Evolutionary conservation across 1,284 basidiomycete genomes (phyloP), one percentile per base, ranked within the genome.

Genomic region (Quambalaria eucalypti): DNA sequence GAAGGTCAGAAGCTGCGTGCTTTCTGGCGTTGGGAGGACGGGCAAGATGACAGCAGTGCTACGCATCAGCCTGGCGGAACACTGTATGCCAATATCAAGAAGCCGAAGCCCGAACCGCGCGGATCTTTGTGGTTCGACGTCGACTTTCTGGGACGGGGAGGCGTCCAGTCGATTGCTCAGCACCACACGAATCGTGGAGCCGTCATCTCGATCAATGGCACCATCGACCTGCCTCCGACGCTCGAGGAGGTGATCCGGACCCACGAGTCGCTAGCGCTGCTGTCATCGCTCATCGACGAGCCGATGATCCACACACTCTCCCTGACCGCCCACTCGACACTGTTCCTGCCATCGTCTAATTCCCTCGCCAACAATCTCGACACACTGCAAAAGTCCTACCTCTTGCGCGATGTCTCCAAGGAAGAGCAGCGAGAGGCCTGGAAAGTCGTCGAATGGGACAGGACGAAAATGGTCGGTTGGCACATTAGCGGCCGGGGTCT

Each of bases 341-440:
- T 98, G 33, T 99, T 99, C 76, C 81, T 95, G 1, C 93, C 95
- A 0, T 80, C 86, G 14, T 83, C 95, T 69, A 78, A 82, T 25
- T 92, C 95, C 9, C 96, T 80, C 85, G n/a, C n/a, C n/a, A 83
- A 79, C 4, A 44, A 52, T 21, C 66, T 74, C 26, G 48, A 54
- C 21, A 12, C 44, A 9, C 54, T 74, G 16, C 71, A 74, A 52
- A 58, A 52, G 7, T 49, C 51, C 5, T 74, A 68, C 38, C 59
- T 74, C n/a, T 21, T 46, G 42, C 42, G 42, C 21, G 25, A 46
- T 21, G 12, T 26, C 6, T 46, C 42, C 2, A 14, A 14, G 16
- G 42, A 46, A 21, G 42, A 46, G 12, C 7, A 46, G 42, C 19
- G 25, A 26, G 65, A 68, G 23, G n/a, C 57, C 0, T 68, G 53